Evolutionary conservation across 495 filamentous ascomycete species (phyloP).

Genomic region (Rhizodiscina lignyota): DNA sequence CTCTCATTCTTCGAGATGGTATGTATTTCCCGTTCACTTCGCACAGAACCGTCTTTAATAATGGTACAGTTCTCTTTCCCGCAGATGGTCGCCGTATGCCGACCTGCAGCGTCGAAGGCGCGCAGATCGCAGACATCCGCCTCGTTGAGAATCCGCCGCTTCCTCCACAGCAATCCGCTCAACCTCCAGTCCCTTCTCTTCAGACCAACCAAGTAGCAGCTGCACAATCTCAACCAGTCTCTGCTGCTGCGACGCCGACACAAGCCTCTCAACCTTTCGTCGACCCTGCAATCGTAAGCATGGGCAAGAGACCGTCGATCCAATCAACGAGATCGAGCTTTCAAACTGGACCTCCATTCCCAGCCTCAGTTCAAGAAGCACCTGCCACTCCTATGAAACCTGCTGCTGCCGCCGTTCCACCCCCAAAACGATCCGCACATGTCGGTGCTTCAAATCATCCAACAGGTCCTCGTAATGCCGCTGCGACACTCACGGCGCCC

Average conservation of each 20-base stretch:
- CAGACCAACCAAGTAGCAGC: conserved; percentile 4
- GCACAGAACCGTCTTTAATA: conserved; percentile 1
- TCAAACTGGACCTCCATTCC: conserved; percentile 2
- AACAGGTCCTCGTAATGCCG: conserved; percentile 3
- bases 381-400: conserved; percentile 20
- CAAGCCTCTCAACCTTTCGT: conserved; percentile 14
- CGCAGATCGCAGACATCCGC: conserved; percentile 37
- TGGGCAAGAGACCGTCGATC: conserved; percentile 12
- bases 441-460: neutral
- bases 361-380: conserved; percentile 11
- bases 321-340: neutral
- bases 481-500: conserved; percentile 15
- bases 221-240: neutral
- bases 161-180: too few species aligned
- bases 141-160: neutral
- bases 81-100: conserved; percentile 31
- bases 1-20: conserved; percentile 69
- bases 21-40: conserved; percentile 11
- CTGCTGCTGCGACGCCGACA: conserved; percentile 1
- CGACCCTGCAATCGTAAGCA: conserved; percentile 25
- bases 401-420: conserved; percentile 8
- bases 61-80: conserved; percentile 29
- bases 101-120: conserved; percentile 34
- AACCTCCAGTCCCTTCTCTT: conserved; percentile 3
- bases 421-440: conserved; percentile 5